Percentiles rank a stretch among this genome's conserved stretches.
These are phyloP conservation scores for Cyclaneusma minus DNA, from an alignment of 2,329 filamentous ascomycete genomes.

Conservation along the genomic window DNA sequence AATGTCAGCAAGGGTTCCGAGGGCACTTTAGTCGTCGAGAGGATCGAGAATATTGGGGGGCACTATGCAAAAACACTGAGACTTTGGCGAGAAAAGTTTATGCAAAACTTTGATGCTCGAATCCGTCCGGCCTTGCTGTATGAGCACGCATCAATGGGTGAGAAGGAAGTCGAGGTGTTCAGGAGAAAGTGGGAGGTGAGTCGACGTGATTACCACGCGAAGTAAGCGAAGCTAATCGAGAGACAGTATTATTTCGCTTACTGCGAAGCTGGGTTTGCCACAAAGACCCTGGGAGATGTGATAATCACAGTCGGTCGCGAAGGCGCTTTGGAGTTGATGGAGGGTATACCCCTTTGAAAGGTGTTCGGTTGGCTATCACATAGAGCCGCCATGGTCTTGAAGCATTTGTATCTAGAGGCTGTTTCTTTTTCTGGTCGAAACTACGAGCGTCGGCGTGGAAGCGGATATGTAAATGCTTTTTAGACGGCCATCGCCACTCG, in stretches of 20 bases:
- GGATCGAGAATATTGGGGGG: conserved; percentile 55
- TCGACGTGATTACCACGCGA: conserved; percentile 4
- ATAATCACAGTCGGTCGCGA: conserved; percentile 57
- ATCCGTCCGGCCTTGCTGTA: conserved; percentile 44
- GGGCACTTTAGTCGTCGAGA: conserved; percentile 49
- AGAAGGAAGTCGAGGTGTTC: conserved; percentile 50
- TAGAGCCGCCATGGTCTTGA: no score
- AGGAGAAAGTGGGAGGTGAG: conserved; percentile 54
- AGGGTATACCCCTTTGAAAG: conserved; percentile 45
- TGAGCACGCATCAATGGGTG: conserved; percentile 42
- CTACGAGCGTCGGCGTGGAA: no score
- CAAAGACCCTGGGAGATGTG: conserved; percentile 56
- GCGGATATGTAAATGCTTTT: no score
- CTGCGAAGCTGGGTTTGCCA: conserved; percentile 58
- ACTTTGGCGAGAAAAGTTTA: conserved; percentile 52
- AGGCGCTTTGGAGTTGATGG: conserved; percentile 49
- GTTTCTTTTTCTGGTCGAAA: no score
- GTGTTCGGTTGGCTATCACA: not conserved
- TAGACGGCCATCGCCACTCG: no score
- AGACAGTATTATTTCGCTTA: conserved; percentile 68
- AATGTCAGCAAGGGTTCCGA: conserved; percentile 45
- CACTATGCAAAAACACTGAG: conserved; percentile 57
- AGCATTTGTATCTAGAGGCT: no score
- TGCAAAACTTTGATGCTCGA: conserved; percentile 40
- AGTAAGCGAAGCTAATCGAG: conserved; percentile 6